Conservation (phyloP, 2,329 filamentous ascomycete species). For the Penicillium thymicola region DNA sequence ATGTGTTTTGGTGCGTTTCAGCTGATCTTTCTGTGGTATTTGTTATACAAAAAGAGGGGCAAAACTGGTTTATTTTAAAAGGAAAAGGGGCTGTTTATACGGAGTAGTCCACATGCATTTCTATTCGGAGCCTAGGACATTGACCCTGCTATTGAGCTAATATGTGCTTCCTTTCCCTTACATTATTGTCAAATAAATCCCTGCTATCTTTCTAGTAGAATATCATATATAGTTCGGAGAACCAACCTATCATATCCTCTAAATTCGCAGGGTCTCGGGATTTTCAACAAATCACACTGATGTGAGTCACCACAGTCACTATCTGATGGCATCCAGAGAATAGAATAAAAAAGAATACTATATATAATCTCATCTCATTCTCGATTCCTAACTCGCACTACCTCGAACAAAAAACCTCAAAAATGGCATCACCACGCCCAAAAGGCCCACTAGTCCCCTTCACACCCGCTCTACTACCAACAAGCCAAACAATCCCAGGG, state of each 20-base stretch:
- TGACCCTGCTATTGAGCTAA: background rate
- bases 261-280: background rate
- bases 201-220: background rate
- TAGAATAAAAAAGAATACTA: background rate
- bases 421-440: conserved; percentile 8
- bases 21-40: conserved; percentile 24
- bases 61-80: conserved; percentile 19
- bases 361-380: background rate
- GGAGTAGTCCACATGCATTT: no score
- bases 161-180: background rate
- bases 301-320: conserved; percentile 1
- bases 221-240: background rate
- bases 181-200: background rate
- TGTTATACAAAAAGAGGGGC: conserved; percentile 14
- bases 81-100: background rate
- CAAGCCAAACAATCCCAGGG: conserved; percentile 14
- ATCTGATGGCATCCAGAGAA: background rate
- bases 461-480: conserved; percentile 9
- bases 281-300: background rate
- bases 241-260: background rate
- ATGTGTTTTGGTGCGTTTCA: conserved; percentile 40
- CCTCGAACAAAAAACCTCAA: background rate
- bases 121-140: no score
- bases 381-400: background rate
- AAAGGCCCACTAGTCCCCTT: conserved; percentile 11